Evolutionary conservation across 441 rosid species (phyloP).

Genomic region (Corymbia citriodora): DNA sequence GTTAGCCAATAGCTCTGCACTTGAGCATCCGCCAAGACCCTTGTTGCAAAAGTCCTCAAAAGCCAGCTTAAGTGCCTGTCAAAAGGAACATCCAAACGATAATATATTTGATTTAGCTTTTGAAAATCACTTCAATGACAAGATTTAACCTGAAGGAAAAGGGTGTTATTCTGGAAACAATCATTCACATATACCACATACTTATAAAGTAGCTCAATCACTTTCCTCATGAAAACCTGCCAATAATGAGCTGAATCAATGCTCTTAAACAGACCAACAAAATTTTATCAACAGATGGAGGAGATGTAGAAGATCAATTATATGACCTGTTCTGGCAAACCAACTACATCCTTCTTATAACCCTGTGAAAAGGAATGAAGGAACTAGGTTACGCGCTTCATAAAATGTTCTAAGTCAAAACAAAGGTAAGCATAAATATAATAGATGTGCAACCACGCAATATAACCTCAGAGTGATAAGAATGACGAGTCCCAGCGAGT

Average conservation of each 20-base stretch:
- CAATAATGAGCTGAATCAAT: conserved; percentile 4
- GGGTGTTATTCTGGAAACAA: conserved; percentile 37
- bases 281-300: not conserved
- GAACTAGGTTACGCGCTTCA: not conserved
- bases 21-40: not conserved
- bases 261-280: not conserved
- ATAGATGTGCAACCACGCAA: not conserved
- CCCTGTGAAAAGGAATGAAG: conserved; percentile 29
- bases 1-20: not conserved
- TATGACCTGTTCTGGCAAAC: conserved; percentile 47
- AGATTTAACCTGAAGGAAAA: conserved; percentile 38
- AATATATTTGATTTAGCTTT: not conserved
- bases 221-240: conserved; percentile 44
- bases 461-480: not conserved
- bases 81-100: not conserved
- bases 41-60: not conserved
- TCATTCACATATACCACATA: conserved; percentile 38
- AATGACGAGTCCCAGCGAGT: not conserved
- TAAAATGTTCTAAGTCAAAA: not conserved
- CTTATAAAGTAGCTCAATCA: conserved; percentile 44
- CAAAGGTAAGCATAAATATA: not conserved
- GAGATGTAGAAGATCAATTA: not conserved
- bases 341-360: conserved; percentile 60
- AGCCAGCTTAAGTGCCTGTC: not conserved
- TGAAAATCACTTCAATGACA: not conserved